Evolutionary conservation across 1,284 basidiomycete genomes (phyloP).

Genomic region (Ustilago shanxiensis): DNA sequence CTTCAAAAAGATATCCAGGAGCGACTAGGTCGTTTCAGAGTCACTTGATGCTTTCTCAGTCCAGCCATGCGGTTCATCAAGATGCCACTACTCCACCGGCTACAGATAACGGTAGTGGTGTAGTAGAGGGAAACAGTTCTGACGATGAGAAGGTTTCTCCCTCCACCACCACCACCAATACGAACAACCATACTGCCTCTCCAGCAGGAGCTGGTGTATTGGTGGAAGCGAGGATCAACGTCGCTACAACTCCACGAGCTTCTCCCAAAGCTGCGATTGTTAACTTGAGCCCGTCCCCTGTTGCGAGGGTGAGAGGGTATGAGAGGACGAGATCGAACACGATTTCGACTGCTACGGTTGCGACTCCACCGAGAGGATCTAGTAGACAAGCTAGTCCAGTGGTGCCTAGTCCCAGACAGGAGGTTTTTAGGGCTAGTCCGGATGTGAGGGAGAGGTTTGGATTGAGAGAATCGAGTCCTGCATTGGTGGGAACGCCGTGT

Average conservation of each 20-base stretch:
- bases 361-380: constrained; percentile 4
- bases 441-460: constrained; percentile 29
- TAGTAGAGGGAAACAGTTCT: background rate
- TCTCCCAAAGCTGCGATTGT: constrained; percentile 38
- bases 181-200: background rate
- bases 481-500: background rate
- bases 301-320: constrained; percentile 18
- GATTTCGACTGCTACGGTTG: constrained; percentile 15
- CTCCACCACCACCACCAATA: background rate
- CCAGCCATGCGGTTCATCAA: background rate
- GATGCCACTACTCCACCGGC: background rate
- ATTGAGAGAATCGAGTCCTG: constrained; percentile 26
- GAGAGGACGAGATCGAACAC: constrained; percentile 29
- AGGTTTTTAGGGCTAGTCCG: constrained; percentile 38
- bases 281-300: constrained; percentile 24
- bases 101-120: background rate
- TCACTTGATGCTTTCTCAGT: constrained; percentile 23
- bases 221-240: constrained; percentile 44
- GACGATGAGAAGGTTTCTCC: background rate
- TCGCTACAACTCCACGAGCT: constrained; percentile 21
- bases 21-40: constrained; percentile 23
- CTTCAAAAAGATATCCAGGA: constrained; percentile 17
- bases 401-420: constrained; percentile 3
- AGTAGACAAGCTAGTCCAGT: background rate
- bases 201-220: constrained; percentile 25